Conservation (phyloP, 116 monocot species). For the Iris pallida region DNA sequence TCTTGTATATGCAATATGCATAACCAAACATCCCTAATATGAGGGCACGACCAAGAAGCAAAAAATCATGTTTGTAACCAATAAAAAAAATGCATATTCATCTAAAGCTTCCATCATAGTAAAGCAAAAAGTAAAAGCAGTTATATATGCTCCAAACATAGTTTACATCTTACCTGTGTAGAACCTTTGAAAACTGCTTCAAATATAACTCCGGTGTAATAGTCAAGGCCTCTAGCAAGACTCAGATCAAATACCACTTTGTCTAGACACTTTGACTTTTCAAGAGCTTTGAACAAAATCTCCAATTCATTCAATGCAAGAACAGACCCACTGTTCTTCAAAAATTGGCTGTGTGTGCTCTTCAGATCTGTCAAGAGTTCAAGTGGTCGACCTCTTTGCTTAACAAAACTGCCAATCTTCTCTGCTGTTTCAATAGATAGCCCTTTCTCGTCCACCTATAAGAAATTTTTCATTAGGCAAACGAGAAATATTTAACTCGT, state of each 20-base stretch:
- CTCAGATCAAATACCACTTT: constrained; percentile 95
- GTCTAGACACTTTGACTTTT: constrained; percentile 57
- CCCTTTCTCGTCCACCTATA: constrained; percentile 99
- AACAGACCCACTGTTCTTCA: constrained; percentile 51
- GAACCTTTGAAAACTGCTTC: constrained; percentile 93
- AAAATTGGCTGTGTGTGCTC: constrained; percentile 53
- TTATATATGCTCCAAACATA: neutral
- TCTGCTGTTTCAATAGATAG: constrained; percentile 68
- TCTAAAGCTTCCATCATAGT: too few relatives aligned
- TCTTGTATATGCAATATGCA: too few relatives aligned
- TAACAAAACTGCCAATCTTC: constrained; percentile 79
- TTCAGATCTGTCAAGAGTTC: constrained; percentile 68
- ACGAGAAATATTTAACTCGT: too few relatives aligned
- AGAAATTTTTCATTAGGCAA: too few relatives aligned
- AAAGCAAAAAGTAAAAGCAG: too few relatives aligned
- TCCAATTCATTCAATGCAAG: constrained; percentile 77
- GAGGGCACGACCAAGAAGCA: too few relatives aligned
- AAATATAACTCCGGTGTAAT: constrained; percentile 97
- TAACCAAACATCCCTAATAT: too few relatives aligned
- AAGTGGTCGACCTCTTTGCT: constrained; percentile 70
- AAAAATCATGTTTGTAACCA: too few relatives aligned
- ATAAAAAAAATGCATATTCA: too few relatives aligned
- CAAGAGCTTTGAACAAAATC: constrained; percentile 73
- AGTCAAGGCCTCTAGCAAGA: constrained; percentile 98
- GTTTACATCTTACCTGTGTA: constrained; percentile 62